A percentile compares a stretch with the other conserved stretches of the same genome.
These are phyloP conservation scores for Pleurotus sapidus DNA, from an alignment of 768 basidiomycete genomes.

Conservation along the genomic window DNA sequence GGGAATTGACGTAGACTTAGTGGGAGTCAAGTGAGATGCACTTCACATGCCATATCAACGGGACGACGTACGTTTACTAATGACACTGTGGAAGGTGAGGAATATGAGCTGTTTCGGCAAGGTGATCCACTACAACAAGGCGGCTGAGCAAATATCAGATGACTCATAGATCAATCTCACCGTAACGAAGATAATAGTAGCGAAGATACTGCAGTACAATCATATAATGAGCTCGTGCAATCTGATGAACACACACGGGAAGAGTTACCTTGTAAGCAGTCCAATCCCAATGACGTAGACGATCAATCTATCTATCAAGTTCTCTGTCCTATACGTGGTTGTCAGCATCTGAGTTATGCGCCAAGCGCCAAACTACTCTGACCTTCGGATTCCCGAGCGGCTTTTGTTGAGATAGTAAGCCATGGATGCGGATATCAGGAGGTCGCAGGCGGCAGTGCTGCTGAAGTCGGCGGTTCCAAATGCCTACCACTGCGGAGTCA, in stretches of 20 bases:
- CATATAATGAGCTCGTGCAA: too few species aligned
- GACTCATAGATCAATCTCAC: background rate
- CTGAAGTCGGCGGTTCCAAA: background rate
- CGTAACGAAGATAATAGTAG: background rate
- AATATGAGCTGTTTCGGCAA: constrained; percentile 2
- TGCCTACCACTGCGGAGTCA: background rate
- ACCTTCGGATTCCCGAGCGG: background rate
- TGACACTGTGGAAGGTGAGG: constrained; percentile 5
- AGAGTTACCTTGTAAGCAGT: background rate
- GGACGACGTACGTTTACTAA: background rate
- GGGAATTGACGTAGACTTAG: background rate
- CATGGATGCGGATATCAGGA: background rate
- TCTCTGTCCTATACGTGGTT: background rate
- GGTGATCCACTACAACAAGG: background rate
- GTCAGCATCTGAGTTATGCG: background rate
- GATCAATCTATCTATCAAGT: background rate
- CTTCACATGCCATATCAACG: background rate
- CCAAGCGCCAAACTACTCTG: background rate
- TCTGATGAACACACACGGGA: background rate
- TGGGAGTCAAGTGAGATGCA: background rate
- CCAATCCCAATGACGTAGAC: constrained; percentile 1
- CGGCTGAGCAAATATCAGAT: background rate
- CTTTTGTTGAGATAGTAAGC: background rate
- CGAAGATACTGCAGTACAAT: background rate
- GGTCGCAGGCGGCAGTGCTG: background rate